Evolutionary conservation across 257 asterid genomes (phyloP).

Genomic region (Gentiana macrophylla): DNA sequence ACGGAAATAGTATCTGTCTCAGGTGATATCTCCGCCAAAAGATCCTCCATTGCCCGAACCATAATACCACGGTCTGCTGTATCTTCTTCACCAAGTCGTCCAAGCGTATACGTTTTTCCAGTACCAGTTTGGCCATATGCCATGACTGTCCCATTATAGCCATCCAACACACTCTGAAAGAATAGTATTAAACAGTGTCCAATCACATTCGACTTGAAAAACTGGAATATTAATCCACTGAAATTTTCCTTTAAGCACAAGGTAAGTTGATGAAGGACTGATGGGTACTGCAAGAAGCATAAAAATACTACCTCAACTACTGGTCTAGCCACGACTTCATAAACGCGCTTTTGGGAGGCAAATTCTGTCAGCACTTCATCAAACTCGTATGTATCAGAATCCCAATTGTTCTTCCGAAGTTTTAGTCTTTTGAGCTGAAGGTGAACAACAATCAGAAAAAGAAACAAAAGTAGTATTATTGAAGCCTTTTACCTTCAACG

Average conservation of each 20-base stretch:
- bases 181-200: conserved; percentile 2
- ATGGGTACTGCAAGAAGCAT: background rate
- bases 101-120: conserved; percentile 88
- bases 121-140: conserved; percentile 98
- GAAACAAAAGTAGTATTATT: background rate
- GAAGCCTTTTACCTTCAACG: too few relatives aligned
- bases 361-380: conserved; percentile 80
- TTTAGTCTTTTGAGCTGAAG: conserved; percentile 75
- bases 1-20: conserved; percentile 55
- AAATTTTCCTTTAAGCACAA: background rate
- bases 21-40: conserved; percentile 46
- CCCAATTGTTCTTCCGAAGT: conserved; percentile 85
- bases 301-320: conserved; percentile 65
- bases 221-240: background rate
- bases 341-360: conserved; percentile 89
- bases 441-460: conserved; percentile 1
- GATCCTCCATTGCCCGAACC: conserved; percentile 91
- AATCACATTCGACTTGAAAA: background rate
- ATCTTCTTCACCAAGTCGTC: conserved; percentile 73
- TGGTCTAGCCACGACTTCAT: conserved; percentile 91
- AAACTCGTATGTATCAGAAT: conserved; percentile 78
- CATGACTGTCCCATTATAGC: conserved; percentile 92
- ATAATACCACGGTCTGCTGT: conserved; percentile 82
- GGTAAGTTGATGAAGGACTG: background rate
- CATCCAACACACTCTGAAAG: conserved; percentile 85